Conservation (phyloP, 305 asterid species). For the Stenogyne calaminthoides region DNA sequence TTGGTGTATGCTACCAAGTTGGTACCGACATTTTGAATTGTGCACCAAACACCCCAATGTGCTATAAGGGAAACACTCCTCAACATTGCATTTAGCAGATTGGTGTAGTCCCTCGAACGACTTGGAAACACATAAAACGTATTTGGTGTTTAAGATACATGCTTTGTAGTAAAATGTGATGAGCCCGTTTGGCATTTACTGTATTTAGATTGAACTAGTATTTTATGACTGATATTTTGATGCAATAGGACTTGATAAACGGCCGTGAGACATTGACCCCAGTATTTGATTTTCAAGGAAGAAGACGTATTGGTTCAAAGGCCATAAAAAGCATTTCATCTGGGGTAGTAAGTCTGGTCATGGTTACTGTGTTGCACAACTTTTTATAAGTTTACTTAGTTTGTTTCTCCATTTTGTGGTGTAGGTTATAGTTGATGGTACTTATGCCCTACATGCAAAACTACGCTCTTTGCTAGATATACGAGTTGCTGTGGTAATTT, state of each 20-base stretch:
- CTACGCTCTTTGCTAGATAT: constrained; percentile 96
- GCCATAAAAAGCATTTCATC: constrained; percentile 61
- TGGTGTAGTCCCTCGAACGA: not conserved
- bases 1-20: not conserved
- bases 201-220: constrained; percentile 10
- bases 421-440: constrained; percentile 95
- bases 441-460: constrained; percentile 88
- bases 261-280: constrained; percentile 80
- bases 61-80: not conserved
- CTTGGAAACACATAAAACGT: not conserved
- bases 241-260: constrained; percentile 75
- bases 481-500: constrained; percentile 97
- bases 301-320: constrained; percentile 73
- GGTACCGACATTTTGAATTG: not conserved
- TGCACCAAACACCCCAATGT: not conserved
- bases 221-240: constrained; percentile 23
- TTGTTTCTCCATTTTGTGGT: constrained; percentile 28
- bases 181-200: not conserved
- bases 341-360: constrained; percentile 78
- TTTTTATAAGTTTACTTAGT: constrained; percentile 13
- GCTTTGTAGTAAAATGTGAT: not conserved
- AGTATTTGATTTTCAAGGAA: constrained; percentile 80
- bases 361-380: constrained; percentile 11
- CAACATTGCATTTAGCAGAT: not conserved
- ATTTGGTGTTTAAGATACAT: constrained; percentile 16